Evolutionary conservation across 352 stramenopile species (phyloP), one percentile per base, ranked within the genome.

Genomic region (Pythium dissotocum): DNA sequence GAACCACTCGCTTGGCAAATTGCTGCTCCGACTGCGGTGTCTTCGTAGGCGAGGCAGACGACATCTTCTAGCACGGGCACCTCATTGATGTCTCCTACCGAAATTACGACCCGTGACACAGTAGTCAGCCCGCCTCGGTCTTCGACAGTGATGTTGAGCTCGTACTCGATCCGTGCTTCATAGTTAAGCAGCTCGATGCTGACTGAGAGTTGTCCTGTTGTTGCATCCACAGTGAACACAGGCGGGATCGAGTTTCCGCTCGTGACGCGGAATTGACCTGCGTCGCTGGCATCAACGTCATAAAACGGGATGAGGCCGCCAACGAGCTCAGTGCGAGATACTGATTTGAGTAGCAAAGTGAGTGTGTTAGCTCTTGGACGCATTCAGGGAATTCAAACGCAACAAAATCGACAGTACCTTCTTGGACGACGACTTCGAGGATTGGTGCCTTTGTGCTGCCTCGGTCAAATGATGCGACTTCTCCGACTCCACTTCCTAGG

Each of bases 381-480:
- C 18, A 9, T 38, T 9, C 5, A 38, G 33, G 9, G 33, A 38
- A 6, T 9, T 38, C 10, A 30, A 56, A 21, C 53, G 33, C 30
- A 42, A 33, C 18, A 49, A 24, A 24, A 24, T 24, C 24, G 6
- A 53, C 28, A 52, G 61, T 73, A 86, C 80, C 75, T 77, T 83
- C 72, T n/a, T 56, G 30, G 26, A 82, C 67, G 7, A 61, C 63
- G 6, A 88, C n/a, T 59, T 79, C 75, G 16, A 88, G 64, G 24
- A 73, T 53, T 4, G 81, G 67, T 32, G 77, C 72, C 6, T 9
- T 49, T 10, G 55, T 28, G 26, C 60, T 5, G 24, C 68, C 58
- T 12, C 53, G 58, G 57, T 89, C 77, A 42, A 83, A 86, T 4
- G 81, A 68, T 28, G 65, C 72, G 21, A 89, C 58, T 71, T 86